These are phyloP conservation scores for Solanum peruvianum DNA, from an alignment of 257 asterid species.

Conservation along the genomic window DNA sequence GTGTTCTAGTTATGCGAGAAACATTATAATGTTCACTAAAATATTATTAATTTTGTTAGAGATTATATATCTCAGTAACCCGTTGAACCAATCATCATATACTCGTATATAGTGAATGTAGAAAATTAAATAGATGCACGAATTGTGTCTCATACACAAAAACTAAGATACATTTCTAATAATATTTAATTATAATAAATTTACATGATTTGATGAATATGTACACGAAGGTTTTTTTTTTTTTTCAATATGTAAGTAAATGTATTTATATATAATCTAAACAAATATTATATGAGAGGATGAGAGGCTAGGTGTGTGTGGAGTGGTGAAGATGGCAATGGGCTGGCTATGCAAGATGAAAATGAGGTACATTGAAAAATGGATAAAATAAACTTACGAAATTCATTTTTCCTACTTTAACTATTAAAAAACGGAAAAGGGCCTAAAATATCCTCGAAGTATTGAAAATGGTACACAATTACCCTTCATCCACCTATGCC, in stretches of 20 bases:
- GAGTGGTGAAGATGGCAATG: neutral
- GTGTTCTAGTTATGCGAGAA: no score
- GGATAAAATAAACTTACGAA: neutral
- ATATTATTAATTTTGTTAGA: no score
- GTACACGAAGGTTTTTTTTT: neutral
- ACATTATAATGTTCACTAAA: no score
- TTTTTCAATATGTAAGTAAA: neutral
- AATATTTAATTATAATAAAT: no score
- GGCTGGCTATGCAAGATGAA: neutral
- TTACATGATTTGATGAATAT: neutral
- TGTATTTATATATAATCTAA: no score
- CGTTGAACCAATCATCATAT: no score
- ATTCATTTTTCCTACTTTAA: neutral
- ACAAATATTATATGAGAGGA: no score
- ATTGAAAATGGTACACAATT: no score
- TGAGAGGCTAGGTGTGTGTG: neutral
- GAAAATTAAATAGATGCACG: neutral
- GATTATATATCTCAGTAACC: no score
- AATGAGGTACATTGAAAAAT: neutral
- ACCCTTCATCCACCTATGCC: no score
- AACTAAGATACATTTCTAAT: neutral
- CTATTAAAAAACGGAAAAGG: no score
- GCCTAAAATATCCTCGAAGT: no score
- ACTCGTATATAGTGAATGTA: neutral
- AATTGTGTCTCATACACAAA: neutral